A percentile compares a stretch with the other conserved stretches of the same genome.
Conservation (phyloP, 2,329 filamentous ascomycete genomes). For the Penicillium sp. region DNA sequence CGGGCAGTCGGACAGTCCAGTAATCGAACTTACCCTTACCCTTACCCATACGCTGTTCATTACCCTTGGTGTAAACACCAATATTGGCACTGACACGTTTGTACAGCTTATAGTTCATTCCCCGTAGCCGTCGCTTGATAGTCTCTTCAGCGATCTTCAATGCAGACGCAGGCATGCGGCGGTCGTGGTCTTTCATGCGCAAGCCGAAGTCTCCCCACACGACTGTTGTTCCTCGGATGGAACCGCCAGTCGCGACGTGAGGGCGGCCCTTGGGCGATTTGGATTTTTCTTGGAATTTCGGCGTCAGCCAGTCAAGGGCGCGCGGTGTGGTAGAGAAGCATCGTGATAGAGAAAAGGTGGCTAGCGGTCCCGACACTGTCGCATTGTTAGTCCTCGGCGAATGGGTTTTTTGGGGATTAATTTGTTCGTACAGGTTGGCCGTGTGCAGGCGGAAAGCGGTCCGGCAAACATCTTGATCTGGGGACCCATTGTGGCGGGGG, state of each 20-base stretch:
- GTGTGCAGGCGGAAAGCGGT: constrained; percentile 33
- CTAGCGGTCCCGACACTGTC: constrained; percentile 29
- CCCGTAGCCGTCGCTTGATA: constrained; percentile 81
- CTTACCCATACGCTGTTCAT: constrained; percentile 98
- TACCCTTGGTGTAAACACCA: constrained; percentile 91
- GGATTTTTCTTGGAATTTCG: constrained; percentile 72
- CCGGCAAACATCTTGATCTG: constrained; percentile 37
- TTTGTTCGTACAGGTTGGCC: constrained; percentile 33
- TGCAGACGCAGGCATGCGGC: constrained; percentile 79
- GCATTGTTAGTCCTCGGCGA: constrained; percentile 21
- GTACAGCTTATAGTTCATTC: constrained; percentile 88
- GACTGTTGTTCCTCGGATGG: constrained; percentile 86
- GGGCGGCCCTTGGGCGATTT: constrained; percentile 86
- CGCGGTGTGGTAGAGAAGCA: constrained; percentile 68
- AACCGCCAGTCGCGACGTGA: constrained; percentile 85
- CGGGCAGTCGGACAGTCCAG: constrained; percentile 85
- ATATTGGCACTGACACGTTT: constrained; percentile 88
- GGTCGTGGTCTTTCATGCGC: constrained; percentile 89
- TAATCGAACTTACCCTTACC: constrained; percentile 97
- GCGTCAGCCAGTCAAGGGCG: constrained; percentile 72
- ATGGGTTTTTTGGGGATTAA: constrained; percentile 8
- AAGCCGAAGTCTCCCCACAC: constrained; percentile 95
- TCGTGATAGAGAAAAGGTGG: constrained; percentile 48
- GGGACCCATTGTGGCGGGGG: constrained; percentile 31
- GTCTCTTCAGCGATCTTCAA: constrained; percentile 90